Evolutionary conservation across 1,139 yeast genomes (phyloP).

Genomic region (Torulaspora globosa): DNA sequence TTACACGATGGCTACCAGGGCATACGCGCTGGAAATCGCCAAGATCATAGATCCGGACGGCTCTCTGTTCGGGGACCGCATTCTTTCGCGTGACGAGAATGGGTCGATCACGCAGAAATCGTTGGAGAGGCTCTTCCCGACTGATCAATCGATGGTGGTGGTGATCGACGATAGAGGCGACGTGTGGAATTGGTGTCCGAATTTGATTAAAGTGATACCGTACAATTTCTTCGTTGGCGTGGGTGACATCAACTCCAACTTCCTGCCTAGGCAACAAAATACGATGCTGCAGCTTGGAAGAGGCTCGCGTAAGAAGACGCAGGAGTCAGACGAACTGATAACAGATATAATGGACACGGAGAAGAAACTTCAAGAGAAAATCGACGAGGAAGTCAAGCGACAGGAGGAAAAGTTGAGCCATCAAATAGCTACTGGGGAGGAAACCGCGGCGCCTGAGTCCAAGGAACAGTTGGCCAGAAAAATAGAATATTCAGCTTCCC

Average conservation of each 20-base stretch:
- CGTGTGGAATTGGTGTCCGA: conserved; percentile 97
- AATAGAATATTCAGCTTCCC: conserved; percentile 38
- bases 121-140: conserved; percentile 83
- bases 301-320: conserved; percentile 47
- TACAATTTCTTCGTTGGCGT: conserved; percentile 95
- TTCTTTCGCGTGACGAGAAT: conserved; percentile 89
- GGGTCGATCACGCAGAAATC: conserved; percentile 90
- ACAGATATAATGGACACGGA: conserved; percentile 36
- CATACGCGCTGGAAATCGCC: conserved; percentile 88
- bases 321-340: conserved; percentile 35
- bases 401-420: conserved; percentile 32
- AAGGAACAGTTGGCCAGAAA: conserved; percentile 43
- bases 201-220: conserved; percentile 87
- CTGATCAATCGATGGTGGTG: conserved; percentile 93
- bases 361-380: conserved; percentile 32
- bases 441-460: conserved; percentile 29
- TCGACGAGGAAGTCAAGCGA: conserved; percentile 38
- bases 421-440: conserved; percentile 25
- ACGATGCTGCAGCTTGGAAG: conserved; percentile 70
- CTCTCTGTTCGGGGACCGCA: conserved; percentile 81
- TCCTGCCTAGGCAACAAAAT: conserved; percentile 70
- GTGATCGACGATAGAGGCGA: conserved; percentile 97
- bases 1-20: conserved; percentile 97
- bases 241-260: conserved; percentile 94
- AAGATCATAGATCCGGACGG: conserved; percentile 89